A percentile compares a stretch with the other conserved stretches of the same genome.
phyloP scores from a whole-genome alignment of 108 stramenopile genomes.

The Cyclostephanos invisitatus region DNA sequence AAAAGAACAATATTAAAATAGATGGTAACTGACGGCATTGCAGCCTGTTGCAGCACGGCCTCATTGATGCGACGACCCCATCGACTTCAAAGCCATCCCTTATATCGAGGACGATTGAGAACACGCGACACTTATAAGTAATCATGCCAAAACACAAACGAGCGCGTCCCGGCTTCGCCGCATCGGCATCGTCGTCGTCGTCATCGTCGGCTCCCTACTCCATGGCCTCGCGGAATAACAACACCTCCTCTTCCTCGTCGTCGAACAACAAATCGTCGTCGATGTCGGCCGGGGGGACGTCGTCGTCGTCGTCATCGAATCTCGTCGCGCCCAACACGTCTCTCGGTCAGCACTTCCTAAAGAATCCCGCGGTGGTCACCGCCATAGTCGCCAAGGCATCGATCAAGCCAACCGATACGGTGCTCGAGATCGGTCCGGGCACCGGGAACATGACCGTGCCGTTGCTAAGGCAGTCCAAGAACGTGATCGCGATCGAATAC shows the following conservation, averaged over 20 bases:
- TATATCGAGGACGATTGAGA: no score
- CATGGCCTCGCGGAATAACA: conserved; percentile 21
- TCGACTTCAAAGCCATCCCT: no score
- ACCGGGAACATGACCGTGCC: conserved; percentile 99
- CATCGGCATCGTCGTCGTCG: conserved; percentile 4
- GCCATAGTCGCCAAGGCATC: conserved; percentile 93
- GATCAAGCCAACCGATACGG: conserved; percentile 84
- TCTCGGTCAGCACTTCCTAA: conserved; percentile 98
- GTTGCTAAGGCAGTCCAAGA: conserved; percentile 86
- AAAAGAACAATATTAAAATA: no score
- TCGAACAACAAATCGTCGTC: background rate
- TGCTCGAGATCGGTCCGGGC: conserved; percentile 91
- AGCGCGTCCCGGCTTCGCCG: conserved; percentile 18
- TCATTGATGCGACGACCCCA: no score
- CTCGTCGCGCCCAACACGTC: conserved; percentile 88
- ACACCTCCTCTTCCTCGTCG: background rate
- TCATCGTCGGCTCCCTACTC: conserved; percentile 41
- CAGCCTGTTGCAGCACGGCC: no score
- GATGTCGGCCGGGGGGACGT: no score
- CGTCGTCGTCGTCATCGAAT: conserved; percentile 42
- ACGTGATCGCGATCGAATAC: conserved; percentile 94
- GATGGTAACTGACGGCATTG: no score
- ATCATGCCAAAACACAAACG: conserved; percentile 47
- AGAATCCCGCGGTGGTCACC: conserved; percentile 98
- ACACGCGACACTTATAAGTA: background rate